phyloP scores from a whole-genome alignment of 73 alveolate genomes.

The Chromera velia region DNA sequence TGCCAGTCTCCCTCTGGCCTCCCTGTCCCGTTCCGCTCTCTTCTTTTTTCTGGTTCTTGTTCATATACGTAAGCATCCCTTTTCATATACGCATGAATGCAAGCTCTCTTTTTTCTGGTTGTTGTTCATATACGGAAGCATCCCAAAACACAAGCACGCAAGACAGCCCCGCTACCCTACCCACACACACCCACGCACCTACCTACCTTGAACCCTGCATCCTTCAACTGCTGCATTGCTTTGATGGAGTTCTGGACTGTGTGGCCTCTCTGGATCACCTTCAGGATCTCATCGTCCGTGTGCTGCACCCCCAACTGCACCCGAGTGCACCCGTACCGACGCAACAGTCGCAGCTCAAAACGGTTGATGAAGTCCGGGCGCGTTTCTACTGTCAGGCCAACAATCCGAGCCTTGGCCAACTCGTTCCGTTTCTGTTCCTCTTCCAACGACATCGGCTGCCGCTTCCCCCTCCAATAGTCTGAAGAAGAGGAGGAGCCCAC shows the following conservation, averaged over 20 bases:
- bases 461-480: background rate
- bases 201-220: conserved; percentile 21
- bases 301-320: conserved; percentile 51
- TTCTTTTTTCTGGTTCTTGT: too few species aligned
- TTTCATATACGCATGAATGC: too few species aligned
- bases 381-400: conserved; percentile 26
- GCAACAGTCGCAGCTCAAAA: conserved; percentile 12
- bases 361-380: conserved; percentile 25
- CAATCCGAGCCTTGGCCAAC: background rate
- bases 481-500: too few species aligned
- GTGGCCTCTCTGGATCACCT: conserved; percentile 12
- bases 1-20: too few species aligned
- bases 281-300: conserved; percentile 19
- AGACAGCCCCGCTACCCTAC: too few species aligned
- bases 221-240: conserved; percentile 24
- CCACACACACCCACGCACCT: too few species aligned
- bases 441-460: background rate
- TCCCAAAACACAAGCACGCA: too few species aligned
- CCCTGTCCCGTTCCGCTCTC: too few species aligned
- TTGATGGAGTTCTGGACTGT: background rate
- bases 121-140: too few species aligned
- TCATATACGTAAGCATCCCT: too few species aligned
- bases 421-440: conserved; percentile 19
- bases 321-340: conserved; percentile 31
- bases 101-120: too few species aligned